Conservation (phyloP, 257 asterid genomes). For the Echium plantagineum region DNA sequence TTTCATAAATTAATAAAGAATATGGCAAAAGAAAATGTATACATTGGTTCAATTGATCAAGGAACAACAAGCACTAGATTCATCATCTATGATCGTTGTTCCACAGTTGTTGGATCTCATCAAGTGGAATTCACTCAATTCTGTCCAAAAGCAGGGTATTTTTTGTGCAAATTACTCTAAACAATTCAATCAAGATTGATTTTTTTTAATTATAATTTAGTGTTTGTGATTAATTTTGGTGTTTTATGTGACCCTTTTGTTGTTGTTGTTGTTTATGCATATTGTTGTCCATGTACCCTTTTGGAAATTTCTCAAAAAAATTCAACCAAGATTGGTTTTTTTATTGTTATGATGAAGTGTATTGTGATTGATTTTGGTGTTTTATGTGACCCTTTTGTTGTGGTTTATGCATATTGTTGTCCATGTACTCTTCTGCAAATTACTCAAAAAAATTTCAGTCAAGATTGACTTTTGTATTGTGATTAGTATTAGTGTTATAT, state of each 20-base stretch:
- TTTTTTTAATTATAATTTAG: no score
- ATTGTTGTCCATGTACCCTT: neutral
- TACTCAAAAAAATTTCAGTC: no score
- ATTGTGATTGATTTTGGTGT: no score
- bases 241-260: no score
- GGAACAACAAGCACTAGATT: slow-evolving; percentile 95
- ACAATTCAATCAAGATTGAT: neutral
- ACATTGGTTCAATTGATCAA: slow-evolving; percentile 83
- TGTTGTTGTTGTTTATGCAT: no score
- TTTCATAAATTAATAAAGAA: neutral
- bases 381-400: no score
- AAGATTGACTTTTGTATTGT: no score
- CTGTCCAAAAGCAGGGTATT: slow-evolving; percentile 82
- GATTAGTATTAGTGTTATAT: no score
- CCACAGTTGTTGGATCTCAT: slow-evolving; percentile 64
- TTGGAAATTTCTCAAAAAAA: neutral
- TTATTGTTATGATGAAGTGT: no score
- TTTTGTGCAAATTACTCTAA: neutral
- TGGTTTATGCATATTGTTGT: no score
- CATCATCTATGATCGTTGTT: slow-evolving; percentile 68
- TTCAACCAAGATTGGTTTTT: neutral
- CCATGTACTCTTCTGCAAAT: no score
- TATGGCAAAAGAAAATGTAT: slow-evolving; percentile 37
- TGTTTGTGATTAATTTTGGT: no score
- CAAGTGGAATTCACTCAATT: slow-evolving; percentile 85